phyloP scores from a whole-genome alignment of 768 basidiomycete species.

The Termitomyces sp. region DNA sequence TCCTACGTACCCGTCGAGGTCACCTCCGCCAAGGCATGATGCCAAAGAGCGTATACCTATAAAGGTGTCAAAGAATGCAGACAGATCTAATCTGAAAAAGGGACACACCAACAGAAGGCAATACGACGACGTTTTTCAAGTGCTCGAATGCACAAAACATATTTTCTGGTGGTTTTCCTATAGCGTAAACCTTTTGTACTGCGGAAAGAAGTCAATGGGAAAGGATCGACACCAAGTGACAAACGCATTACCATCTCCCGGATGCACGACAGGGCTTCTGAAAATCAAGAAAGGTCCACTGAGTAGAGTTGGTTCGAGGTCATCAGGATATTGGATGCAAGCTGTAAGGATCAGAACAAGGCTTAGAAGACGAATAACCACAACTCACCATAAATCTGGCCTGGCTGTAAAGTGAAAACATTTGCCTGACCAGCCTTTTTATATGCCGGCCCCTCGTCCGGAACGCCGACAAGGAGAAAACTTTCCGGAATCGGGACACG shows the following conservation, averaged over 20 bases:
- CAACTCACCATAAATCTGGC: not conserved
- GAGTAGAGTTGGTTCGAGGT: not conserved
- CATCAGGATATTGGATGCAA: not conserved
- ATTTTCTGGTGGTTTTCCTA: not conserved
- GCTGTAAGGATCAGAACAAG: not conserved
- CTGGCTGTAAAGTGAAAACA: not conserved
- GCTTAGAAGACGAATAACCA: not conserved
- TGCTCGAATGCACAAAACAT: not conserved
- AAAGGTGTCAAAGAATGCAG: not conserved
- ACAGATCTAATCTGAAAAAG: not conserved
- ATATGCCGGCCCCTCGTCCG: not conserved
- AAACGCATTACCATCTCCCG: not conserved
- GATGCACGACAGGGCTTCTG: not conserved
- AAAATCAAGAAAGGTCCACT: not conserved
- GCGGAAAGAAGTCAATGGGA: not conserved
- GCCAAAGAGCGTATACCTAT: not conserved
- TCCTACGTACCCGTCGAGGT: not conserved
- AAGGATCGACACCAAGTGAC: not conserved
- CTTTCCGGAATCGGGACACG: not conserved
- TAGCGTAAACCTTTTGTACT: not conserved
- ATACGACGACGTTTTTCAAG: not conserved
- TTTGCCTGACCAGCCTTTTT: not conserved
- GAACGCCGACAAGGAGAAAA: not conserved
- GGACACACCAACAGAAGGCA: not conserved
- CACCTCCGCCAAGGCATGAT: not conserved